A percentile compares a stretch with the other conserved stretches of the same genome.
Conservation (phyloP, 2,329 filamentous ascomycete genomes). For the Knoxdaviesia proteae region DNA sequence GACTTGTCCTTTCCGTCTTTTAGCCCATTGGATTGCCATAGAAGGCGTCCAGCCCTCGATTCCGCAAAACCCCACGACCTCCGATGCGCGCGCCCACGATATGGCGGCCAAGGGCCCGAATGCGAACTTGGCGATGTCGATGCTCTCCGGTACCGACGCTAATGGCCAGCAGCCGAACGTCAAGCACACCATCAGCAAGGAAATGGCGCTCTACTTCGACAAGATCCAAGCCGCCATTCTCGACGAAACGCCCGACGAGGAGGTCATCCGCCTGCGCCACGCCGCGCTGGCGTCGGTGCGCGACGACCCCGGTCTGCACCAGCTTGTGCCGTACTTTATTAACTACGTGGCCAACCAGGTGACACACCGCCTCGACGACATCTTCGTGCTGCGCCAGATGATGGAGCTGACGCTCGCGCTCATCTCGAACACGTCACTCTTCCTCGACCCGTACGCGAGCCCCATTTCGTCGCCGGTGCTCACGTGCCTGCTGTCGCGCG, state of each 20-base stretch:
- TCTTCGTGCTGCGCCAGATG: conserved; percentile 76
- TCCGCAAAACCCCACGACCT: conserved; percentile 80
- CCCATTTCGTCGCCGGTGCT: conserved; percentile 67
- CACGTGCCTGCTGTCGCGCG: conserved; percentile 66
- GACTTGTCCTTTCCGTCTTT: conserved; percentile 5
- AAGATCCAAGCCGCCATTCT: conserved; percentile 79
- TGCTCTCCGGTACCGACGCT: conserved; percentile 32
- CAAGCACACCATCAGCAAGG: conserved; percentile 90
- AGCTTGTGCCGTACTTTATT: conserved; percentile 89
- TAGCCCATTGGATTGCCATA: conserved; percentile 91
- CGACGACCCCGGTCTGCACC: conserved; percentile 81
- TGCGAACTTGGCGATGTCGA: conserved; percentile 58
- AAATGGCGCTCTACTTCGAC: conserved; percentile 91
- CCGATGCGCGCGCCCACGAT: conserved; percentile 66
- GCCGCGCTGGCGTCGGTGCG: conserved; percentile 71
- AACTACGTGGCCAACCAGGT: conserved; percentile 93
- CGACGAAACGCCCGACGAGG: conserved; percentile 70
- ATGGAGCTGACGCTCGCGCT: conserved; percentile 77
- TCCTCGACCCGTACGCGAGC: conserved; percentile 39
- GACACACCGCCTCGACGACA: conserved; percentile 77
- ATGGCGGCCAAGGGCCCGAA: conserved; percentile 77
- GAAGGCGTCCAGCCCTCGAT: conserved; percentile 95
- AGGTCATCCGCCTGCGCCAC: conserved; percentile 48
- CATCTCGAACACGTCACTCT: conserved; percentile 64
- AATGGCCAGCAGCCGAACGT: conserved; percentile 64